Evolutionary conservation across 2,329 filamentous ascomycete genomes (phyloP).

Genomic region (Myriosclerotinia duriaeana): DNA sequence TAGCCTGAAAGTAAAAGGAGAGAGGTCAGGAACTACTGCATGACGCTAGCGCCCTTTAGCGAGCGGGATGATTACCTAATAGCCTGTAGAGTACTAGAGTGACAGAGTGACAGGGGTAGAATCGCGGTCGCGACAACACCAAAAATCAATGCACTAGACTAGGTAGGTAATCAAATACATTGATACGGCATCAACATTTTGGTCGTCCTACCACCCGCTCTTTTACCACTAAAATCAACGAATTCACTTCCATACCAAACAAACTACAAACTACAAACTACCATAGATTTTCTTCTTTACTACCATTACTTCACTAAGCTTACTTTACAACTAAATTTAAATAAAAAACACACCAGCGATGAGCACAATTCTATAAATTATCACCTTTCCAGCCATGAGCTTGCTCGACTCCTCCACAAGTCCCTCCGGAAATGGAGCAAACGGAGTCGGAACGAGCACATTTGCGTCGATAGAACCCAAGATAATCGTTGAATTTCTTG

Average conservation of each 20-base stretch:
- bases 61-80: slow-evolving; percentile 17
- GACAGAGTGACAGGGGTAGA: slow-evolving; percentile 13
- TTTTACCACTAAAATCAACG: slow-evolving; percentile 3
- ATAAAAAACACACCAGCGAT: slow-evolving; percentile 29
- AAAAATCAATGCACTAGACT: slow-evolving; percentile 3
- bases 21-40: slow-evolving; percentile 7
- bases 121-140: slow-evolving; percentile 24
- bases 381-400: slow-evolving; percentile 36
- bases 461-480: slow-evolving; percentile 64
- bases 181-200: slow-evolving; percentile 27
- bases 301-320: slow-evolving; percentile 19
- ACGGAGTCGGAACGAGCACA: slow-evolving; percentile 36
- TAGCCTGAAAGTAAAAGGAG: background rate
- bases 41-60: slow-evolving; percentile 18
- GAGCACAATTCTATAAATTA: slow-evolving; percentile 30
- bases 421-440: slow-evolving; percentile 38
- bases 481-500: slow-evolving; percentile 69
- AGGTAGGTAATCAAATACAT: slow-evolving; percentile 11
- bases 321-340: slow-evolving; percentile 11
- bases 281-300: slow-evolving; percentile 26
- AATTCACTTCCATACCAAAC: slow-evolving; percentile 26
- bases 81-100: no score
- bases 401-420: slow-evolving; percentile 38
- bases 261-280: background rate
- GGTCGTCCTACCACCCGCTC: slow-evolving; percentile 27